Conservation (phyloP, 164 flowering plant species). For the grape (Vitis vinifera) region DNA sequence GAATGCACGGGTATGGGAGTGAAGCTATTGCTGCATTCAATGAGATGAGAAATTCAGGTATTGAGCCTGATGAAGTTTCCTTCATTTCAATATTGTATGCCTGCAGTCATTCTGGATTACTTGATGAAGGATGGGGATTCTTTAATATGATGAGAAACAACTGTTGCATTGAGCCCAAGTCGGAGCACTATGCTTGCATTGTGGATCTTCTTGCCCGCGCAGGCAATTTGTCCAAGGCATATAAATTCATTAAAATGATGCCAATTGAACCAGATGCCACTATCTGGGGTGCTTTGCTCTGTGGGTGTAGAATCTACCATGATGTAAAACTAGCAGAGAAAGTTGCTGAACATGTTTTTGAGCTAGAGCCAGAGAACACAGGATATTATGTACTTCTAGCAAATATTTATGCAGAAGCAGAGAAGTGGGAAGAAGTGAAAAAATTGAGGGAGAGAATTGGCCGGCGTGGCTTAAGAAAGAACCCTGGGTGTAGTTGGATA, state of each 20-base stretch:
- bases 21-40: conserved; percentile 53
- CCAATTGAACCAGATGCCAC: conserved; percentile 63
- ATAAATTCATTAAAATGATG: conserved; percentile 52
- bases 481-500: conserved; percentile 72
- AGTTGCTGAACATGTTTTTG: conserved; percentile 61
- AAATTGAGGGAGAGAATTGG: conserved; percentile 43
- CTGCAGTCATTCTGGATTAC: conserved; percentile 69
- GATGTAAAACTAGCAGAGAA: conserved; percentile 62
- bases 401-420: conserved; percentile 65
- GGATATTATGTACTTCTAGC: conserved; percentile 58
- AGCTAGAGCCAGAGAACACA: conserved; percentile 67
- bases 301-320: conserved; percentile 58
- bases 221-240: conserved; percentile 50
- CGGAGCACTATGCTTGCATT: conserved; percentile 68
- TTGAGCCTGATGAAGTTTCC: conserved; percentile 50
- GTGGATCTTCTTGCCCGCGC: conserved; percentile 63
- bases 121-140: conserved; percentile 54
- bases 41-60: conserved; percentile 46
- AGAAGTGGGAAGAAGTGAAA: conserved; percentile 62
- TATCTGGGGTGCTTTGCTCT: conserved; percentile 62
- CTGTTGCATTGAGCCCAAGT: conserved; percentile 45
- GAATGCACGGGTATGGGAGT: conserved; percentile 62
- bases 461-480: conserved; percentile 37
- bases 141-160: conserved; percentile 52
- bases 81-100: conserved; percentile 56